Base-by-base conservation (phyloP, 345 rosid genomes). In the Melaleuca alternifolia region DNA sequence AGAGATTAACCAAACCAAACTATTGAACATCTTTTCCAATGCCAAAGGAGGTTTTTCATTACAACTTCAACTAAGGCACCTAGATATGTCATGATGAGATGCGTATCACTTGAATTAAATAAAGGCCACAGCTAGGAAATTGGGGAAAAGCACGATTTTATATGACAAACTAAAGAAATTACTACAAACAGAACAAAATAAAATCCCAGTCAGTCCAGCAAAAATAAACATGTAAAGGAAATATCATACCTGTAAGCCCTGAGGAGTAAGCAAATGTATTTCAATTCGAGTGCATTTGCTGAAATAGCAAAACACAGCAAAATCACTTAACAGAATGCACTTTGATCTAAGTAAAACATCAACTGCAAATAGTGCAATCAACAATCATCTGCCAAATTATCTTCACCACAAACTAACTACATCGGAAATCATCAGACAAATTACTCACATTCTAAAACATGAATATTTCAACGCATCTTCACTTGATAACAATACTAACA, bases 271-370 rank as follows among this genome's bases (percentile, higher is more conserved):
- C 90, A 95, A 86, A 90, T 95, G 95, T 85, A 97, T 97, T 89
- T 97, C 99, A 6, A 97, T 93, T 24, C 96, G 98, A 52, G 99
- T 96, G 86, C 96, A 95, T 93, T 96, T 96, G 92, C 99, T 97
- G 97, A 71, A 71, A 71, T 71, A 37, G 81, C 37, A 71, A 37
- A 71, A 71, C 48, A 71, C 37, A 71, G 81, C 20, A 48, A 71
- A 71, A 71, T 71, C 81, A 71, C 26, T 71, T 71, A 71, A 71
- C 81, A 71, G 81, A 71, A 33, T 71, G 81, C 79, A 71, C 13
- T 71, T 71, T 20, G 26, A 24, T 37, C 26, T 4, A 53, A 52
- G 44, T 12, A 48, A 14, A 28, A 26, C 33, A 33, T 26, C 87
- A 53, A 24, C 76, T 57, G 52, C 50, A 84, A 84, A 51, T 28